These are phyloP conservation scores for Solanum neorickii DNA, from an alignment of 257 asterid species.

Conservation along the genomic window DNA sequence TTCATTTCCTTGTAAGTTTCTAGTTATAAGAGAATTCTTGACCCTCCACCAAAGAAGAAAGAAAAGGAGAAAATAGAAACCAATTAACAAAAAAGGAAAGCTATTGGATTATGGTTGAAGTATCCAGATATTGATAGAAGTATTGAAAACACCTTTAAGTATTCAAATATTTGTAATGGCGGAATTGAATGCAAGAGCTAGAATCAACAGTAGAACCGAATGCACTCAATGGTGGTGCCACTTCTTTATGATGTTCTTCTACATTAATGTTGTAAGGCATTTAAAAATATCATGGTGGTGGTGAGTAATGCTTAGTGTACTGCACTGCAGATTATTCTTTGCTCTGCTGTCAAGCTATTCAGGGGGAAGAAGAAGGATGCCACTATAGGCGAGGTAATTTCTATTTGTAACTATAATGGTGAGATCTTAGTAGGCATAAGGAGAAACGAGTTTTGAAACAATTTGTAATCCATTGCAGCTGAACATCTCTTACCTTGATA, in stretches of 20 bases:
- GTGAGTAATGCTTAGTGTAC: neutral
- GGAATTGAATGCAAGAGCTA: neutral
- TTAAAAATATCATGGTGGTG: neutral
- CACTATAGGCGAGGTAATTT: slow-evolving; percentile 74
- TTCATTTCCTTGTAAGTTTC: neutral
- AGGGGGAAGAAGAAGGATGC: slow-evolving; percentile 76
- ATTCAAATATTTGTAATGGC: neutral
- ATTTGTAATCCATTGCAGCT: slow-evolving; percentile 33
- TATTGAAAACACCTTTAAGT: neutral
- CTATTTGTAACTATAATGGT: neutral
- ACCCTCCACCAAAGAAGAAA: neutral
- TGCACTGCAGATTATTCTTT: slow-evolving; percentile 62
- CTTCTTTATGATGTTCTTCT: neutral
- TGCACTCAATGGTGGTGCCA: neutral
- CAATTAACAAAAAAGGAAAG: neutral
- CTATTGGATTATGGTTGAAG: neutral
- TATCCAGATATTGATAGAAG: neutral
- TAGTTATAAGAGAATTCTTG: neutral
- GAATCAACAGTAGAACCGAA: neutral
- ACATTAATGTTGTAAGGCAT: neutral
- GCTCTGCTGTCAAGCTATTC: slow-evolving; percentile 93
- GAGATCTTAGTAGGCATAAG: neutral
- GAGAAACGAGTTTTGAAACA: neutral
- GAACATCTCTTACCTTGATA: slow-evolving; percentile 53
- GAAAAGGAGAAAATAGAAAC: neutral